phyloP scores from a whole-genome alignment of 768 basidiomycete species.

The Amanita jacksonii region DNA sequence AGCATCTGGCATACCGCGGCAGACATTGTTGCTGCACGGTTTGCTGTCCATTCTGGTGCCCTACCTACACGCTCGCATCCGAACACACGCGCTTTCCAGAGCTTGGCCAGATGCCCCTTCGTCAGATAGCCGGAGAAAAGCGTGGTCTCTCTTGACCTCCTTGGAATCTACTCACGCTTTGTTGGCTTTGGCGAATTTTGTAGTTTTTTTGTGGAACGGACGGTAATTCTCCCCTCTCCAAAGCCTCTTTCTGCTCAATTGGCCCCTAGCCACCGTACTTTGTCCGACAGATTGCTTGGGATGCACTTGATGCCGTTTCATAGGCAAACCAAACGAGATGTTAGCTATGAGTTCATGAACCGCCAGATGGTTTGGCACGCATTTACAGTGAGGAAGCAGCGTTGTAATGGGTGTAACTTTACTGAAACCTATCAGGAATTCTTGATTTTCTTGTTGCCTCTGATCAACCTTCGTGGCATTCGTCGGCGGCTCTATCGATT shows the following conservation, averaged over 20 bases:
- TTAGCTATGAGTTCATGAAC: constrained; percentile 99
- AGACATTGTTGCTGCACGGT: constrained; percentile 56
- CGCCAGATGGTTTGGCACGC: constrained; percentile 99
- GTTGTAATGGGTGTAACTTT: not conserved
- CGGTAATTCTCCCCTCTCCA: constrained; percentile 38
- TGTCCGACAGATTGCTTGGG: constrained; percentile 67
- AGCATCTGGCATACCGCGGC: constrained; percentile 62
- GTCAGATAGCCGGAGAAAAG: constrained; percentile 59
- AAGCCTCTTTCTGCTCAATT: not conserved
- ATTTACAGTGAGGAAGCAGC: constrained; percentile 65
- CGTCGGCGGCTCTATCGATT: constrained; percentile 44
- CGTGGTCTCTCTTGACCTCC: constrained; percentile 60
- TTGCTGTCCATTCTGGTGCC: constrained; percentile 65
- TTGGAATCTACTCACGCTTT: constrained; percentile 60
- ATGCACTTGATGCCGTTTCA: constrained; percentile 70
- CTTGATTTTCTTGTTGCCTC: constrained; percentile 82
- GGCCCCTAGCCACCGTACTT: constrained; percentile 57
- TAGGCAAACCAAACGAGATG: constrained; percentile 62
- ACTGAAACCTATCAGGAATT: constrained; percentile 63
- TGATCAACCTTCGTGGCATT: constrained; percentile 61
- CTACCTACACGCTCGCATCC: constrained; percentile 69
- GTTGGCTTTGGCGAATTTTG: constrained; percentile 63
- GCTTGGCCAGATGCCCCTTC: constrained; percentile 91
- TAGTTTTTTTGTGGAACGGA: constrained; percentile 80
- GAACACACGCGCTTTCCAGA: constrained; percentile 64